These are phyloP conservation scores for Rostrohypoxylon terebratum DNA, from an alignment of 495 filamentous ascomycete species.

Conservation along the genomic window DNA sequence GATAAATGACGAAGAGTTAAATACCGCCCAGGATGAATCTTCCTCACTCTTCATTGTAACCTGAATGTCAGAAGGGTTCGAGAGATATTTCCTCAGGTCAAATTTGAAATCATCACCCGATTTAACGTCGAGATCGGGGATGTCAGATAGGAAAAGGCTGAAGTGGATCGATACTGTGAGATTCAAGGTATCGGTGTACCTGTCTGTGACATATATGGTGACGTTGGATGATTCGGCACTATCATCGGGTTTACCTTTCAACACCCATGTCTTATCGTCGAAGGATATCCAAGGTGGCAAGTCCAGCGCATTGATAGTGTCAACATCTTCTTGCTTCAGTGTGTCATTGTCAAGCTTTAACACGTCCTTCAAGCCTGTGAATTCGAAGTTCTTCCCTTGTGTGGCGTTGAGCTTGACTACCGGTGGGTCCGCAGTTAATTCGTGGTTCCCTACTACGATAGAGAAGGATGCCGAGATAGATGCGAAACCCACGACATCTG, in stretches of 20 bases:
- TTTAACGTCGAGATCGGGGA: conserved; percentile 63
- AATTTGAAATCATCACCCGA: conserved; percentile 74
- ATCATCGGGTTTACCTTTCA: conserved; percentile 73
- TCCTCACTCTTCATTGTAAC: conserved; percentile 66
- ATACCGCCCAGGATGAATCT: conserved; percentile 73
- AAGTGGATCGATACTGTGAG: conserved; percentile 72
- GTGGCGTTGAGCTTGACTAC: conserved; percentile 70
- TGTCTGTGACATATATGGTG: conserved; percentile 72
- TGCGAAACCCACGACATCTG: conserved; percentile 81
- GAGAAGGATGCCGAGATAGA: conserved; percentile 73
- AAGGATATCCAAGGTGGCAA: conserved; percentile 78
- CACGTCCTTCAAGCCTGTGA: conserved; percentile 62
- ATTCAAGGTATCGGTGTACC: conserved; percentile 71
- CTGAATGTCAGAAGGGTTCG: conserved; percentile 63
- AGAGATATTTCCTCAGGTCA: conserved; percentile 67
- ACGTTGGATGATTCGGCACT: conserved; percentile 70
- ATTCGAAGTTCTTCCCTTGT: conserved; percentile 65
- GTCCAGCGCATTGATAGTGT: conserved; percentile 59
- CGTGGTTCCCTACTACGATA: conserved; percentile 75
- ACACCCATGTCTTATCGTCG: conserved; percentile 68
- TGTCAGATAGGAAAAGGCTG: conserved; percentile 54
- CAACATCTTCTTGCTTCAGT: conserved; percentile 59
- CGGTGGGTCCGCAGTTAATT: conserved; percentile 70
- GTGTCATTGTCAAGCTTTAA: conserved; percentile 73
- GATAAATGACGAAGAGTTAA: conserved; percentile 66